Percentiles rank a stretch among this genome's conserved stretches.
phyloP scores from a whole-genome alignment of 2,329 filamentous ascomycete species.

The Calonectria pseudoreteaudii region DNA sequence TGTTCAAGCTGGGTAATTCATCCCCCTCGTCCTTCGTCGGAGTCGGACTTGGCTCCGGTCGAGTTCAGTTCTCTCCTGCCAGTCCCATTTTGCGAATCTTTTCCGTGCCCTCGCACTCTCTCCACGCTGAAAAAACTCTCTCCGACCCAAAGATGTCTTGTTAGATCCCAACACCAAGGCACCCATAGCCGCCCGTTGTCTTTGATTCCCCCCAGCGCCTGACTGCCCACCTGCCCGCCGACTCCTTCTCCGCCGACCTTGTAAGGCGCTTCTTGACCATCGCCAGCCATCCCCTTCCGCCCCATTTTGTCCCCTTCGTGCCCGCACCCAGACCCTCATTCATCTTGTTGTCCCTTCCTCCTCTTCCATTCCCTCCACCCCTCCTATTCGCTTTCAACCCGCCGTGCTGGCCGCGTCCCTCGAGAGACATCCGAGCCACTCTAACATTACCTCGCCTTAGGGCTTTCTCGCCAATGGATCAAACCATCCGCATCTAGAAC shows the following conservation, averaged over 20 bases:
- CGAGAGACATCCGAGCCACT: slow-evolving; percentile 27
- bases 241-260: slow-evolving; percentile 24
- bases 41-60: slow-evolving; percentile 46
- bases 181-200: slow-evolving; percentile 36
- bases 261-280: slow-evolving; percentile 31
- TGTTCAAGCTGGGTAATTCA: slow-evolving; percentile 38
- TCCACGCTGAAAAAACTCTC: slow-evolving; percentile 40
- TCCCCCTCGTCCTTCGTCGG: slow-evolving; percentile 43
- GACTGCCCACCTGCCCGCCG: slow-evolving; percentile 23
- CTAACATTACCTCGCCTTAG: slow-evolving; percentile 21
- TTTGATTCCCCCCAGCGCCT: slow-evolving; percentile 21
- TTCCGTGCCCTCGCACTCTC: slow-evolving; percentile 42
- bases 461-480: slow-evolving; percentile 38
- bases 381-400: slow-evolving; percentile 33
- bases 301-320: slow-evolving; percentile 18
- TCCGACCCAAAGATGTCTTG: slow-evolving; percentile 36
- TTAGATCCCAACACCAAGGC: slow-evolving; percentile 34
- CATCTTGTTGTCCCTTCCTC: slow-evolving; percentile 31
- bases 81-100: slow-evolving; percentile 45
- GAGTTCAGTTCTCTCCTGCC: slow-evolving; percentile 44
- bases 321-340: slow-evolving; percentile 27
- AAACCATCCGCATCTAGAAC: slow-evolving; percentile 23
- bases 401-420: slow-evolving; percentile 27
- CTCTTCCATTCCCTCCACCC: slow-evolving; percentile 30
- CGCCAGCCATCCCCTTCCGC: slow-evolving; percentile 35